A percentile compares a stretch with the other conserved stretches of the same genome.
phyloP scores from a whole-genome alignment of 371 early-diverging fungal species.

The Blakeslea trispora region DNA sequence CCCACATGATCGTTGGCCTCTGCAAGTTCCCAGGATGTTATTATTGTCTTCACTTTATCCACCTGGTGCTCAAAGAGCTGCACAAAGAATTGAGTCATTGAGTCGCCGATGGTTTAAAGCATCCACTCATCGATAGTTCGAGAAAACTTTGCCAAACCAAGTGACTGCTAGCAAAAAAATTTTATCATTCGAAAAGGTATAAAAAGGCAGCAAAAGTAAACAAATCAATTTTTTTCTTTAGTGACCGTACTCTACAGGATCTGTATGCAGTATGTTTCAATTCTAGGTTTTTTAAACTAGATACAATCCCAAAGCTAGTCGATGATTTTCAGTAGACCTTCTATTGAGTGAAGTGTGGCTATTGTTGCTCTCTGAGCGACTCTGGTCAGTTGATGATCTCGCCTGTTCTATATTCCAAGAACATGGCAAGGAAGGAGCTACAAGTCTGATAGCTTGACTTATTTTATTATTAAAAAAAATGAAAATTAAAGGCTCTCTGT shows the following conservation, averaged over 20 bases:
- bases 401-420: constrained; percentile 43
- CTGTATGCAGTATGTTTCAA: constrained; percentile 56
- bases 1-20: too few species aligned
- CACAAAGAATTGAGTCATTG: too few species aligned
- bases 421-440: constrained; percentile 47
- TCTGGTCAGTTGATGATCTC: constrained; percentile 52
- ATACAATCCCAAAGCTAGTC: constrained; percentile 46
- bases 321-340: constrained; percentile 48
- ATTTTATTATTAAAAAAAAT: constrained; percentile 17
- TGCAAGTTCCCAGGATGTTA: too few species aligned
- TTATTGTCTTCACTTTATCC: too few species aligned
- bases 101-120: too few species aligned
- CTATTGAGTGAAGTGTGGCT: constrained; percentile 51
- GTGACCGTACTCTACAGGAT: constrained; percentile 59
- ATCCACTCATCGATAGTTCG: too few species aligned
- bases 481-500: neutral
- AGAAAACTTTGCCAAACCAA: too few species aligned
- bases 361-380: constrained; percentile 22
- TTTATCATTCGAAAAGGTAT: constrained; percentile 16
- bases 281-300: constrained; percentile 54
- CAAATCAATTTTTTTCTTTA: constrained; percentile 37
- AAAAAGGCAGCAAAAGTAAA: constrained; percentile 23
- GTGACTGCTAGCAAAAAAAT: too few species aligned
- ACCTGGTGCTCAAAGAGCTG: too few species aligned
- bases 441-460: constrained; percentile 44